These are phyloP conservation scores for Colletotrichum godetiae DNA, from an alignment of 2,329 filamentous ascomycete genomes.

Conservation along the genomic window DNA sequence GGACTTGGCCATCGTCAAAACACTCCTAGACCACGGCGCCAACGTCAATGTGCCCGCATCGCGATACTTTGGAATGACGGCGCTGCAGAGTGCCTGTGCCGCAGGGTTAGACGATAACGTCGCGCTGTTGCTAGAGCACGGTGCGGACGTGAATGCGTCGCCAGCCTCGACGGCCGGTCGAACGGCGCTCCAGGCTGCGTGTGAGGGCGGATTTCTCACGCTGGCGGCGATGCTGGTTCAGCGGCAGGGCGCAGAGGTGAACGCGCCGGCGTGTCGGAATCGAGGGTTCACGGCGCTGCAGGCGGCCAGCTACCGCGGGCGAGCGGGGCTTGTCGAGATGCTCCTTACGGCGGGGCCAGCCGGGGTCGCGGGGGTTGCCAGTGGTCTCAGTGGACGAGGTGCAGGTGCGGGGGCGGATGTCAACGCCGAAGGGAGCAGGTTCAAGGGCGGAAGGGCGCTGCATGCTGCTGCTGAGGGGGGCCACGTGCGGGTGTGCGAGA, in stretches of 20 bases:
- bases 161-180: constrained; percentile 35
- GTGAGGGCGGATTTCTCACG: constrained; percentile 7
- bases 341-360: constrained; percentile 32
- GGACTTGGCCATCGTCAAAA: constrained; percentile 38
- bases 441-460: constrained; percentile 37
- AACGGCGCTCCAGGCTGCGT: constrained; percentile 41
- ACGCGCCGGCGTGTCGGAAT: constrained; percentile 34
- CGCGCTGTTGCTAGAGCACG: constrained; percentile 42
- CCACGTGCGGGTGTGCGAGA: constrained; percentile 38
- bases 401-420: constrained; percentile 37
- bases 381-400: too few species aligned
- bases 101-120: constrained; percentile 41
- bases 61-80: constrained; percentile 50
- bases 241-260: constrained; percentile 36
- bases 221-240: constrained; percentile 33
- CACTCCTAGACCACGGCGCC: constrained; percentile 43
- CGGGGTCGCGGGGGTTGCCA: too few species aligned
- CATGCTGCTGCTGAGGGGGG: constrained; percentile 36
- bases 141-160: constrained; percentile 47
- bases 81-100: constrained; percentile 50
- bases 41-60: constrained; percentile 43
- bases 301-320: constrained; percentile 46
- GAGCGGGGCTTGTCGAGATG: constrained; percentile 44
- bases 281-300: constrained; percentile 47
- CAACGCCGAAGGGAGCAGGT: constrained; percentile 39